phyloP scores from a whole-genome alignment of 495 filamentous ascomycete genomes.

The Xylaria scruposa region DNA sequence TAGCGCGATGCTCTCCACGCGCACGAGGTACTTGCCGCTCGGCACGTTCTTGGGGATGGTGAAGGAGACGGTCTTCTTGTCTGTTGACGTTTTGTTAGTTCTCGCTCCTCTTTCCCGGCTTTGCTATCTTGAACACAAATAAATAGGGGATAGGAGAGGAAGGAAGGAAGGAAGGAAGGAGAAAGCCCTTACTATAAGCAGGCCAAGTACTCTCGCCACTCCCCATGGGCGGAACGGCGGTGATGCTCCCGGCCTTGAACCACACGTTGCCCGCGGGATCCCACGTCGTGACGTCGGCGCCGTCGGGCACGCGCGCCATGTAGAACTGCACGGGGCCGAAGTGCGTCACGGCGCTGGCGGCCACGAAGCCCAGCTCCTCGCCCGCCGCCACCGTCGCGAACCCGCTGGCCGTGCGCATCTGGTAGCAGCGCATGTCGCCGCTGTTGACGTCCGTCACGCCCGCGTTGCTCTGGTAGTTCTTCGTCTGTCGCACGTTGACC shows the following conservation, averaged over 20 bases:
- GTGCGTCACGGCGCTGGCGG: slow-evolving; percentile 33
- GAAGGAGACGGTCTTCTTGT: slow-evolving; percentile 43
- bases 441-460: slow-evolving; percentile 41
- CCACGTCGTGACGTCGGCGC: slow-evolving; percentile 49
- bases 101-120: not conserved
- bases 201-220: slow-evolving; percentile 46
- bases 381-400: slow-evolving; percentile 47
- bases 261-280: slow-evolving; percentile 55
- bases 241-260: slow-evolving; percentile 55
- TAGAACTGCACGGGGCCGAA: slow-evolving; percentile 57
- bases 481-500: slow-evolving; percentile 54
- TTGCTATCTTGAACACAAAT: not conserved
- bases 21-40: slow-evolving; percentile 48
- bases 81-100: slow-evolving; percentile 20
- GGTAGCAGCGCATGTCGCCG: slow-evolving; percentile 54
- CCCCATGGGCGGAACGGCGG: slow-evolving; percentile 36
- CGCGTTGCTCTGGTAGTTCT: slow-evolving; percentile 52
- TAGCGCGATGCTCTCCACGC: slow-evolving; percentile 50
- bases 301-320: slow-evolving; percentile 52
- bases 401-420: slow-evolving; percentile 38
- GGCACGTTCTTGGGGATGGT: slow-evolving; percentile 50
- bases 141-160: not conserved
- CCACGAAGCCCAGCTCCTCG: slow-evolving; percentile 50
- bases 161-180: no score
- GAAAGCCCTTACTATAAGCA: slow-evolving; percentile 43